Evolutionary conservation across 768 basidiomycete species (phyloP).

Genomic region (Lactifluus rugatus): DNA sequence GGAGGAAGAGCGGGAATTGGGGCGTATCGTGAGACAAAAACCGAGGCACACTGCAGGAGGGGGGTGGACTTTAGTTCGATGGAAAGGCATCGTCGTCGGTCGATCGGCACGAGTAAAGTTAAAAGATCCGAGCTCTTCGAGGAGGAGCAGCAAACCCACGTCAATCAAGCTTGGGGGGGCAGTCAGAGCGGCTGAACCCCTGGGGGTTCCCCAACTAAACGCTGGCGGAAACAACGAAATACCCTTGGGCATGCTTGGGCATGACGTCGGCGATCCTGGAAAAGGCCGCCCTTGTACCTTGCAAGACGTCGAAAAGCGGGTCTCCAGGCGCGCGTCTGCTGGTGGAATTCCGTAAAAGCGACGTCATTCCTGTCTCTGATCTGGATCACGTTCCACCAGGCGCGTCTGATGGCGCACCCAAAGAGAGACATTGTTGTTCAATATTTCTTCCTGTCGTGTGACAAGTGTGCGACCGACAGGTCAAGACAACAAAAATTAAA

Average conservation of each 20-base stretch:
- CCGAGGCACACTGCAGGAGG: not conserved
- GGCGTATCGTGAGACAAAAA: not conserved
- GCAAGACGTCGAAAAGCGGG: not conserved
- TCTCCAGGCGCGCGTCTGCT: not conserved
- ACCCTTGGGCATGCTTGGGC: not conserved
- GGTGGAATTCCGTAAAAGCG: not conserved
- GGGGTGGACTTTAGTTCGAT: too few species aligned
- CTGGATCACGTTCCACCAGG: not conserved
- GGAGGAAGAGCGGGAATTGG: not conserved
- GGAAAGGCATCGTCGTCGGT: too few species aligned
- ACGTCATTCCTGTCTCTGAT: not conserved
- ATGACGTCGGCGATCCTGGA: not conserved
- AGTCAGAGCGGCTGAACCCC: too few species aligned
- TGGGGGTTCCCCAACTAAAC: not conserved
- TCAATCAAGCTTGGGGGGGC: too few species aligned
- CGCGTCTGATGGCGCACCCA: not conserved
- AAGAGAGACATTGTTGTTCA: not conserved
- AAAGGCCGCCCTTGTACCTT: not conserved
- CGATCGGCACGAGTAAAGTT: too few species aligned
- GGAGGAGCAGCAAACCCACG: too few species aligned
- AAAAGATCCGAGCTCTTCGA: too few species aligned
- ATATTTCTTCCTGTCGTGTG: not conserved
- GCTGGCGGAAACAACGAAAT: not conserved
- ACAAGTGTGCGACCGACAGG: not conserved
- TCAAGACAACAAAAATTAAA: not conserved